phyloP scores from a whole-genome alignment of 768 basidiomycete genomes.

The Pleurotus giganteus region DNA sequence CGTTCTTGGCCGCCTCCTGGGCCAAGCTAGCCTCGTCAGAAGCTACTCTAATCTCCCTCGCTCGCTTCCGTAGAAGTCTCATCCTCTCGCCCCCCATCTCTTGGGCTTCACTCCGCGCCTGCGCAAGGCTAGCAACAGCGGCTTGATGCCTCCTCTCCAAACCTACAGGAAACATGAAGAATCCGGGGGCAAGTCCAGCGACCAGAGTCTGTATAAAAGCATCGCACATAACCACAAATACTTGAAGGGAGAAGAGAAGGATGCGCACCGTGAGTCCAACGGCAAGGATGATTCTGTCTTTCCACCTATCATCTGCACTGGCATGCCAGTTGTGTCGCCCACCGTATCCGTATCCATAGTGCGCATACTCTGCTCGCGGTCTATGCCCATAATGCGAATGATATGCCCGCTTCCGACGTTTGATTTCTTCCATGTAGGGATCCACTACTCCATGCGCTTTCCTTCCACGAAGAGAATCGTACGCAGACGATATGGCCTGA shows the following conservation, averaged over 20 bases:
- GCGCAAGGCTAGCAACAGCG: conserved; percentile 57
- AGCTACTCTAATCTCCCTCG: conserved; percentile 31
- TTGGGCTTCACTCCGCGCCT: conserved; percentile 56
- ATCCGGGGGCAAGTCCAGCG: conserved; percentile 41
- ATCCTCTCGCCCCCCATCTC: conserved; percentile 55
- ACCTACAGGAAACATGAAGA: conserved; percentile 33
- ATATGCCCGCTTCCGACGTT: conserved; percentile 18
- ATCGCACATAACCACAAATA: background rate
- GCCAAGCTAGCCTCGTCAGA: background rate
- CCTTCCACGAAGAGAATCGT: conserved; percentile 60
- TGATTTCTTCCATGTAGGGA: conserved; percentile 11
- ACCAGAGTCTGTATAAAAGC: conserved; percentile 35
- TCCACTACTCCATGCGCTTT: conserved; percentile 19
- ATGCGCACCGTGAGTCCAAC: conserved; percentile 49
- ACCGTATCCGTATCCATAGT: conserved; percentile 17
- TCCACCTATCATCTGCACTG: conserved; percentile 65
- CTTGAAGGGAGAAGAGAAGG: background rate
- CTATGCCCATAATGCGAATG: conserved; percentile 36
- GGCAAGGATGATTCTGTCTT: conserved; percentile 59
- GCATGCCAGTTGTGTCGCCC: conserved; percentile 45
- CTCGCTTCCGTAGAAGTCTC: conserved; percentile 46
- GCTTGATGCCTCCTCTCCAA: conserved; percentile 44
- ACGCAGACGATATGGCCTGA: conserved; percentile 66
- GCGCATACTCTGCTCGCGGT: conserved; percentile 41
- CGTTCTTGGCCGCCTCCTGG: background rate